phyloP scores from a whole-genome alignment of 805 yeast species.

The Zygosaccharomyces bisporus region DNA sequence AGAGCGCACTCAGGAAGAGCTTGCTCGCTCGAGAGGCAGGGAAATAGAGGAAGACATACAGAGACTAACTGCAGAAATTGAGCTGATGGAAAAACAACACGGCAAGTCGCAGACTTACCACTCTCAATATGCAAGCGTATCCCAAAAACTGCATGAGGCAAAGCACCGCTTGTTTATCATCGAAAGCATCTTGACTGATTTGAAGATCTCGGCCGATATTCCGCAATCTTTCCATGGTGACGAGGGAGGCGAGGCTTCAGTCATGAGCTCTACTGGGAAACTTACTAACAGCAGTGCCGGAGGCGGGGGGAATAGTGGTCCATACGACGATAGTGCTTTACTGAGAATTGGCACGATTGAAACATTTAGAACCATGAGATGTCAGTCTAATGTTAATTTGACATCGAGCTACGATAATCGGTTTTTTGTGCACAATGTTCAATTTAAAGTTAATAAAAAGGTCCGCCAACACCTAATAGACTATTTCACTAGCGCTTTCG shows the following conservation, averaged over 20 bases:
- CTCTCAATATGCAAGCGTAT: slow-evolving; percentile 23
- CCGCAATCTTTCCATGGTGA: slow-evolving; percentile 15
- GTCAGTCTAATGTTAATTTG: slow-evolving; percentile 25
- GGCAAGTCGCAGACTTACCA: not conserved
- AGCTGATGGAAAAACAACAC: slow-evolving; percentile 2
- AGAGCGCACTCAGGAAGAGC: slow-evolving; percentile 47
- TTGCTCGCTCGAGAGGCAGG: slow-evolving; percentile 41
- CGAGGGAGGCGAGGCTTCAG: slow-evolving; percentile 20
- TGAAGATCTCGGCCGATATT: slow-evolving; percentile 26
- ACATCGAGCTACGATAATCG: slow-evolving; percentile 49
- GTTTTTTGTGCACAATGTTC: slow-evolving; percentile 53
- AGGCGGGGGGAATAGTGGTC: slow-evolving; percentile 1
- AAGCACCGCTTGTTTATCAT: slow-evolving; percentile 34
- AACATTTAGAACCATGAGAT: slow-evolving; percentile 33
- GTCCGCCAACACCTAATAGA: slow-evolving; percentile 47
- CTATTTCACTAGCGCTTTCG: slow-evolving; percentile 44
- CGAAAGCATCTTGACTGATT: slow-evolving; percentile 32
- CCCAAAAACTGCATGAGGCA: slow-evolving; percentile 31
- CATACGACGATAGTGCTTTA: slow-evolving; percentile 5
- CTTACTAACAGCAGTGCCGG: not conserved
- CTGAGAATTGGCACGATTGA: slow-evolving; percentile 27
- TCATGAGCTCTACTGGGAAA: slow-evolving; percentile 6
- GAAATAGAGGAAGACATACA: slow-evolving; percentile 42
- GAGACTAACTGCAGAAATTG: slow-evolving; percentile 14
- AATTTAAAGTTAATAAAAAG: slow-evolving; percentile 51